Evolutionary conservation across 768 basidiomycete genomes (phyloP).

Genomic region (Suillus fuscotomentosus): DNA sequence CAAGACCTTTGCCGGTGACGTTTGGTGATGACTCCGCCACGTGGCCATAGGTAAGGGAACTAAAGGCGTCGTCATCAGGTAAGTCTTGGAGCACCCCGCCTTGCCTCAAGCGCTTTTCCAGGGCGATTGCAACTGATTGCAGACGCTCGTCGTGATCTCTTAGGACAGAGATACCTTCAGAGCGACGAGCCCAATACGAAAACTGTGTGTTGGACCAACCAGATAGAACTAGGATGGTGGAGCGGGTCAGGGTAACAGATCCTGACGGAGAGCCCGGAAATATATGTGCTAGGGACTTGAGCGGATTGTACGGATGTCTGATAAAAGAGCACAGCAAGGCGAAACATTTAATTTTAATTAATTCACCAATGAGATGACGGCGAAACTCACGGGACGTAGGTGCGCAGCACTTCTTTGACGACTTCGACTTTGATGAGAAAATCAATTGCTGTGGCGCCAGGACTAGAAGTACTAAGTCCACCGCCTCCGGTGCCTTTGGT

Average conservation of each 20-base stretch:
- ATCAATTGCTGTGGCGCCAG: constrained; percentile 45
- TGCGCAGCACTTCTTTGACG: constrained; percentile 47
- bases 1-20: constrained; percentile 49
- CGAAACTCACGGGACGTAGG: constrained; percentile 46
- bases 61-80: constrained; percentile 18
- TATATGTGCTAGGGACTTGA: constrained; percentile 44
- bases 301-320: constrained; percentile 54
- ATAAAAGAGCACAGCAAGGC: not conserved
- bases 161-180: constrained; percentile 49
- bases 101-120: constrained; percentile 39
- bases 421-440: constrained; percentile 54
- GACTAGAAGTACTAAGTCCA: constrained; percentile 25
- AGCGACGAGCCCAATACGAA: constrained; percentile 53
- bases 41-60: constrained; percentile 17
- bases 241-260: constrained; percentile 45
- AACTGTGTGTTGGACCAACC: constrained; percentile 56
- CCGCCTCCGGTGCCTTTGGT: constrained; percentile 21
- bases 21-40: constrained; percentile 35
- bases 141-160: constrained; percentile 40
- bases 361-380: not conserved
- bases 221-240: constrained; percentile 45
- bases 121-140: constrained; percentile 37
- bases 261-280: constrained; percentile 40
- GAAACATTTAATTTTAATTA: not conserved
- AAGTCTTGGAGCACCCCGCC: constrained; percentile 31